Evolutionary conservation across 2,329 filamentous ascomycete genomes (phyloP).

Genomic region (Cytospora schulzeri): DNA sequence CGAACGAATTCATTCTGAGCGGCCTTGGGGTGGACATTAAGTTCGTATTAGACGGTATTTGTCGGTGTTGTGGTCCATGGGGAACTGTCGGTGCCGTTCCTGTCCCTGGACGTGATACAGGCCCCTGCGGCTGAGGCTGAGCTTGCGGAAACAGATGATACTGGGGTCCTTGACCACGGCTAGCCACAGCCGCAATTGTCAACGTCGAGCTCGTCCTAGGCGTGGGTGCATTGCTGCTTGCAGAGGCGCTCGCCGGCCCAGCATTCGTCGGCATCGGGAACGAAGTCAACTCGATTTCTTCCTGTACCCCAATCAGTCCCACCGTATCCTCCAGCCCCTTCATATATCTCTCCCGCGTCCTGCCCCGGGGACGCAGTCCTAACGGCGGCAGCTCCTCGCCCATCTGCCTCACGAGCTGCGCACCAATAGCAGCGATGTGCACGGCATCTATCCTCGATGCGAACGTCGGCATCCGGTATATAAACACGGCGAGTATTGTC

Average conservation of each 20-base stretch:
- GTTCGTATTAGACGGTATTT: neutral
- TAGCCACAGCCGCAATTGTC: neutral
- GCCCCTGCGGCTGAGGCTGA: slow-evolving; percentile 1
- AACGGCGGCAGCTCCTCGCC: slow-evolving; percentile 5
- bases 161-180: neutral
- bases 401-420: slow-evolving; percentile 2
- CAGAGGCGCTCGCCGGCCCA: neutral
- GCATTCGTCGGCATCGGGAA: neutral
- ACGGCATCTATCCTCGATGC: slow-evolving; percentile 11
- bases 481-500: slow-evolving; percentile 1
- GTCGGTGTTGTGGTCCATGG: neutral
- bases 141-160: neutral
- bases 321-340: slow-evolving; percentile 4
- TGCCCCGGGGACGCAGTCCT: neutral
- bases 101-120: neutral
- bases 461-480: slow-evolving; percentile 16
- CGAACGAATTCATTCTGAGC: slow-evolving; percentile 3
- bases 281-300: slow-evolving; percentile 11
- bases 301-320: slow-evolving; percentile 13
- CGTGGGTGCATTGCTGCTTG: neutral
- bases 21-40: neutral
- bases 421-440: slow-evolving; percentile 8
- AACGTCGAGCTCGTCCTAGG: slow-evolving; percentile 9
- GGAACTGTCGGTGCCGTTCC: neutral
- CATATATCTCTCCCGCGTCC: slow-evolving; percentile 15